Evolutionary conservation across 768 basidiomycete genomes (phyloP).

Genomic region (Mycena galopus): DNA sequence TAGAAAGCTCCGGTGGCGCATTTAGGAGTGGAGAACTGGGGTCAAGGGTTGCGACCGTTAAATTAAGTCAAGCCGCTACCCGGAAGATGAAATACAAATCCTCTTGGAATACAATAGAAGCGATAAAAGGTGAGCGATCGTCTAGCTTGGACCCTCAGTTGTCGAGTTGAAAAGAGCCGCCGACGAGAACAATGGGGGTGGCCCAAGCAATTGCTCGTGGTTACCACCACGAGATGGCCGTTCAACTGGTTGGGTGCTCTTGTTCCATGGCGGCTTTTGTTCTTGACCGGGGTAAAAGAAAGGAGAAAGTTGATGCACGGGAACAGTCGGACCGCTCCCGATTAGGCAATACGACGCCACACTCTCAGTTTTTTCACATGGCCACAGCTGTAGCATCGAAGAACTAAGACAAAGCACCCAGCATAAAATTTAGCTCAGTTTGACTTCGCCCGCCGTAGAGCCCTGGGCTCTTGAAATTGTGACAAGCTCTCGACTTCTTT

Average conservation of each 20-base stretch:
- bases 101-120: constrained; percentile 27
- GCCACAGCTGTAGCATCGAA: too few species aligned
- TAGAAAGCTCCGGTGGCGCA: constrained; percentile 9
- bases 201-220: constrained; percentile 21
- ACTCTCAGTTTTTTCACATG: not conserved
- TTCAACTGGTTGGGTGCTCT: constrained; percentile 13
- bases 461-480: too few species aligned
- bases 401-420: too few species aligned
- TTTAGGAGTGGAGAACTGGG: constrained; percentile 13
- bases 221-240: constrained; percentile 23
- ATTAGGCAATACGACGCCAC: constrained; percentile 21
- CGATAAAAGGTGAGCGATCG: not conserved
- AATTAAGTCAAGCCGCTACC: constrained; percentile 13
- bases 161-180: constrained; percentile 8
- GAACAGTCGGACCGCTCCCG: too few species aligned
- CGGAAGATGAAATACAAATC: not conserved
- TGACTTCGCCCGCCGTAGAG: too few species aligned
- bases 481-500: too few species aligned
- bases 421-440: too few species aligned
- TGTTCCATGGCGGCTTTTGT: constrained; percentile 32
- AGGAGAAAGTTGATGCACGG: constrained; percentile 4
- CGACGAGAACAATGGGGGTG: constrained; percentile 26
- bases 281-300: constrained; percentile 16
- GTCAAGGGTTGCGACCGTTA: not conserved
- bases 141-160: constrained; percentile 19